phyloP scores from a whole-genome alignment of 169 alveolate genomes.

The Hammondia hammondi region DNA sequence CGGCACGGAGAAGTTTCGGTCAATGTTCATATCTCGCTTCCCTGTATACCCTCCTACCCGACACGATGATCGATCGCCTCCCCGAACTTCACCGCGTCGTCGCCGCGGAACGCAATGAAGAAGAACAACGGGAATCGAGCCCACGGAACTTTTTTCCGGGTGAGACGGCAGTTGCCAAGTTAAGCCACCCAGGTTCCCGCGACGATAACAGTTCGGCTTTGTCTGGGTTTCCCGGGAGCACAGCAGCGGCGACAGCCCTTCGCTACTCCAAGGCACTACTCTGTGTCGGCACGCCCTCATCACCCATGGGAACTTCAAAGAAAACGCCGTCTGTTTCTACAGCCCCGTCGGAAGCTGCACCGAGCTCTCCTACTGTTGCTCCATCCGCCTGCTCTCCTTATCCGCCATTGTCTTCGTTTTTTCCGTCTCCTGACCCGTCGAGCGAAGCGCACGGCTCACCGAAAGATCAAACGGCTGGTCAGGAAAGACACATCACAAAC shows the following conservation, averaged over 20 bases:
- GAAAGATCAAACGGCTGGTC: not conserved
- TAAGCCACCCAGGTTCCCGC: not conserved
- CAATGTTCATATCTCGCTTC: no score
- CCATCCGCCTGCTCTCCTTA: not conserved
- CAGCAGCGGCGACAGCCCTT: not conserved
- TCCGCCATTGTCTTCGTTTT: not conserved
- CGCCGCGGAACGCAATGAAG: not conserved
- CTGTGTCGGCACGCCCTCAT: not conserved
- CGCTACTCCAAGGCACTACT: not conserved
- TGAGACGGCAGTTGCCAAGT: not conserved
- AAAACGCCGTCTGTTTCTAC: not conserved
- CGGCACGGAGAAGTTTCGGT: no score
- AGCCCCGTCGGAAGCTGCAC: not conserved
- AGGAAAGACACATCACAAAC: not conserved
- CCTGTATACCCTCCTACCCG: not conserved
- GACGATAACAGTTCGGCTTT: not conserved
- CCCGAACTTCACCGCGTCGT: not conserved
- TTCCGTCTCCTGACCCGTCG: not conserved
- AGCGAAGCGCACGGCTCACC: not conserved
- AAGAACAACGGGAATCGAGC: not conserved
- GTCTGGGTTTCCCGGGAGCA: not conserved
- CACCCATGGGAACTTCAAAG: not conserved
- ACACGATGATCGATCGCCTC: not conserved
- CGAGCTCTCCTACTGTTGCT: not conserved
- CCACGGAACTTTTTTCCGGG: not conserved